phyloP scores from a whole-genome alignment of 768 basidiomycete species.

The Lyophyllum decastes region DNA sequence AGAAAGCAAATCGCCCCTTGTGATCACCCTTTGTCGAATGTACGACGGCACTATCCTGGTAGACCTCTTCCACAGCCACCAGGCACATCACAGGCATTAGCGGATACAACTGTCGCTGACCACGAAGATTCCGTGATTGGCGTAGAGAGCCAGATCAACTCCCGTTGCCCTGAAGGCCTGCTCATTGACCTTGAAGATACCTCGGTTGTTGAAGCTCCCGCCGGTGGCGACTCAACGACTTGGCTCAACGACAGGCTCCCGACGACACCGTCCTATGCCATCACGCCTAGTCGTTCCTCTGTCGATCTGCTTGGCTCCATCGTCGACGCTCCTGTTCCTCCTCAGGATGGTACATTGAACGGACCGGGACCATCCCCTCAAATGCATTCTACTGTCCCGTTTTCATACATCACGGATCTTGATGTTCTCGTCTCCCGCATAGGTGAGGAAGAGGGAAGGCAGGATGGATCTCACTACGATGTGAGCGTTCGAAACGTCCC shows the following conservation, averaged over 20 bases:
- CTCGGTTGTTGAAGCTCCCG: neutral
- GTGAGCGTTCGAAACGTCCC: conserved; percentile 45
- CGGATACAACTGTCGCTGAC: conserved; percentile 37
- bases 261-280: conserved; percentile 1
- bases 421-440: conserved; percentile 61
- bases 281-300: conserved; percentile 18
- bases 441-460: conserved; percentile 39
- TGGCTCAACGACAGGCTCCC: neutral
- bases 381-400: conserved; percentile 14
- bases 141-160: conserved; percentile 13
- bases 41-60: conserved; percentile 52
- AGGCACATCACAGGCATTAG: conserved; percentile 19
- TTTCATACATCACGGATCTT: conserved; percentile 57
- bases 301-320: conserved; percentile 19
- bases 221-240: neutral
- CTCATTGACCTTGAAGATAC: conserved; percentile 58
- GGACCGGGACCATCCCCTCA: conserved; percentile 11
- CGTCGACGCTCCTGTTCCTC: conserved; percentile 9
- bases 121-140: conserved; percentile 22
- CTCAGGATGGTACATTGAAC: conserved; percentile 1
- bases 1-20: neutral
- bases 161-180: conserved; percentile 47
- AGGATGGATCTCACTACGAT: conserved; percentile 61
- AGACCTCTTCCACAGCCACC: conserved; percentile 57
- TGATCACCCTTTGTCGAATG: conserved; percentile 26